phyloP scores from a whole-genome alignment of 2,329 filamentous ascomycete species.

The Cercospora zeae-maydis region DNA sequence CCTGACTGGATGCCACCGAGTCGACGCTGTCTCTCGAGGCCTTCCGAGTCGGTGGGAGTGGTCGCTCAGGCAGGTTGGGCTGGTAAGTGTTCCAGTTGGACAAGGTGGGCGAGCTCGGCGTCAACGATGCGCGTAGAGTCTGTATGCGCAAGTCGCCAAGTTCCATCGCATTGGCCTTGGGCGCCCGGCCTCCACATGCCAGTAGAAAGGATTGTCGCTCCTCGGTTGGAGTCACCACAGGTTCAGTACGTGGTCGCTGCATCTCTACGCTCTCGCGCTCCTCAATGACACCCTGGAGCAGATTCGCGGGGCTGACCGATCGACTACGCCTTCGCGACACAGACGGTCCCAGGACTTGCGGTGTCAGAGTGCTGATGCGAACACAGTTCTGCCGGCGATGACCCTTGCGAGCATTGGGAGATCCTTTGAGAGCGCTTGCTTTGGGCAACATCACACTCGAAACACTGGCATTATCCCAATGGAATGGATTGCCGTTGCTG shows the following conservation, averaged over 20 bases:
- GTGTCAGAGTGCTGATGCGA: conserved; percentile 43
- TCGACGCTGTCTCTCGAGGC: not conserved
- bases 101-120: conserved; percentile 41
- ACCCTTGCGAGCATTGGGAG: conserved; percentile 44
- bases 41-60: not conserved
- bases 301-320: conserved; percentile 34
- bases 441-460: conserved; percentile 32
- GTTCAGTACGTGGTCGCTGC: conserved; percentile 12
- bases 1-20: not conserved
- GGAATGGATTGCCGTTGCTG: conserved; percentile 47
- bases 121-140: conserved; percentile 40
- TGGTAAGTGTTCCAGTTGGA: conserved; percentile 36
- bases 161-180: conserved; percentile 8
- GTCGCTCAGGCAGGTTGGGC: conserved; percentile 11
- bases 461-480: conserved; percentile 41
- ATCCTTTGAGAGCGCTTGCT: conserved; percentile 45
- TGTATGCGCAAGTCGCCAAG: conserved; percentile 30
- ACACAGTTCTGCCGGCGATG: conserved; percentile 46
- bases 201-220: conserved; percentile 11
- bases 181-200: conserved; percentile 6
- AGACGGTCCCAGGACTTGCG: conserved; percentile 41
- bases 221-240: conserved; percentile 1
- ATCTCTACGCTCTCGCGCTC: conserved; percentile 32
- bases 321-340: conserved; percentile 26
- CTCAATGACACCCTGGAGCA: conserved; percentile 41